Base-by-base conservation (phyloP, 805 yeast species). In the Hermanozyma aechmeae region DNA sequence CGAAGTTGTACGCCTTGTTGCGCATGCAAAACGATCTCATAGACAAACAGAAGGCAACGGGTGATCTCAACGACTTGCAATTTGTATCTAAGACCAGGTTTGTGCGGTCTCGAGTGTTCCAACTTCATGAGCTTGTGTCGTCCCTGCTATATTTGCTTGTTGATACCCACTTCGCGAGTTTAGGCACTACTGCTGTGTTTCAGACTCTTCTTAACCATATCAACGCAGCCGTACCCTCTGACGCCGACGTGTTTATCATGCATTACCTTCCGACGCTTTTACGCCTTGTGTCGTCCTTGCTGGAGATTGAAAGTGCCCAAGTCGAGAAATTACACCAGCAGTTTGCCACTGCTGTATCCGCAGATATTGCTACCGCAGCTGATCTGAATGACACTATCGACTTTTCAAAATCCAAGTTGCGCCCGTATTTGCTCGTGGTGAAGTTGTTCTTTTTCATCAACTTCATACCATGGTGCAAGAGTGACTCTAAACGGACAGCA, bases 51-150 rank as follows among this genome's bases (percentile, higher is more conserved):
- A 65, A 70, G 53, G 56, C 80, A 28, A 55, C 65, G 2, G 57
- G 74, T 38, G 76, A 81, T 38, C 50, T 65, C 31, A 56, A 67
- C 39, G 64, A 47, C 51, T 63, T 37, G 42, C 62, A 13, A 13
- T 58, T 60, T 26, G 51, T 59, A 20, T 48, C 45, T 35, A 46
- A 56, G 13, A 50, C 79, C 20, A 63, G 61, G 21, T 76, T 70
- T 42, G 70, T 80, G 45, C 71, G 85, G 37, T 73, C 71, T 32
- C 74, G 73, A 38, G 58, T 83, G 16, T 66, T 73, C 29, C 61
- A 61, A 28, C 77, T 78, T 42, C 92, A 86, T 49, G 94, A 84
- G 43, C 46, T 66, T 2, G 53, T 87, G 31, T 78, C 87, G 25
- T 81, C 76, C 48, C 60, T 83, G 2, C 56, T 79, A 5, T 71